A percentile compares a stretch with the other conserved stretches of the same genome.
Conservation (phyloP, 2,329 filamentous ascomycete genomes). For the Taxawa tesnikishii region DNA sequence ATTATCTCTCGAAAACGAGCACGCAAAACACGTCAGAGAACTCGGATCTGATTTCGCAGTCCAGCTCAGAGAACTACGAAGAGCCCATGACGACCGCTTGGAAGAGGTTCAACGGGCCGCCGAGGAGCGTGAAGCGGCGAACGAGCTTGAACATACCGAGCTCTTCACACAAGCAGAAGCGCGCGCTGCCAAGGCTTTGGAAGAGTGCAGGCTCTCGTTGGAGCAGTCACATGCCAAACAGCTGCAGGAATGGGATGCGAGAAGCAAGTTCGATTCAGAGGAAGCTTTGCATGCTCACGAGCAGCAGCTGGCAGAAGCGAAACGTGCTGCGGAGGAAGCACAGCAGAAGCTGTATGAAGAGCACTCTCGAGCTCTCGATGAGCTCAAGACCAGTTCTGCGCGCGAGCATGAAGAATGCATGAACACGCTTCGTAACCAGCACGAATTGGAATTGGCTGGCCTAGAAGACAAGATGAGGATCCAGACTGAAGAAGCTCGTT, state of each 20-base stretch:
- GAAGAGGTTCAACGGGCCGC: not conserved
- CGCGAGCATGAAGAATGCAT: no score
- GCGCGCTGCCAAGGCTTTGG: conserved; percentile 2
- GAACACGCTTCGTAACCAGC: no score
- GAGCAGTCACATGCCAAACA: not conserved
- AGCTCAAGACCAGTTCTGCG: no score
- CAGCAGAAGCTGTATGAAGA: conserved; percentile 2
- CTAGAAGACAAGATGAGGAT: no score
- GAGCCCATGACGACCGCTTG: conserved; percentile 1
- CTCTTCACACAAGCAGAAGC: conserved; percentile 1
- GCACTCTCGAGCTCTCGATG: no score
- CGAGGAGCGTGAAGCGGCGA: not conserved
- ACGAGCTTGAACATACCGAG: not conserved
- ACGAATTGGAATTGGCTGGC: no score
- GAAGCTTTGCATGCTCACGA: conserved; percentile 1
- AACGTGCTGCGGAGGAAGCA: not conserved
- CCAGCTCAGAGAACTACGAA: conserved; percentile 2
- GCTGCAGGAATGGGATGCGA: no score
- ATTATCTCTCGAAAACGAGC: not conserved
- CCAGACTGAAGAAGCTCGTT: conserved; percentile 1
- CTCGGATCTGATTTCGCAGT: not conserved
- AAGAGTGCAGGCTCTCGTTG: not conserved
- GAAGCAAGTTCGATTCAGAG: no score
- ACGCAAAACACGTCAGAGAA: not conserved
- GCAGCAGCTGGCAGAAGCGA: not conserved